Conservation (phyloP, 2,329 filamentous ascomycete species). For the Verticillium isaacii region DNA sequence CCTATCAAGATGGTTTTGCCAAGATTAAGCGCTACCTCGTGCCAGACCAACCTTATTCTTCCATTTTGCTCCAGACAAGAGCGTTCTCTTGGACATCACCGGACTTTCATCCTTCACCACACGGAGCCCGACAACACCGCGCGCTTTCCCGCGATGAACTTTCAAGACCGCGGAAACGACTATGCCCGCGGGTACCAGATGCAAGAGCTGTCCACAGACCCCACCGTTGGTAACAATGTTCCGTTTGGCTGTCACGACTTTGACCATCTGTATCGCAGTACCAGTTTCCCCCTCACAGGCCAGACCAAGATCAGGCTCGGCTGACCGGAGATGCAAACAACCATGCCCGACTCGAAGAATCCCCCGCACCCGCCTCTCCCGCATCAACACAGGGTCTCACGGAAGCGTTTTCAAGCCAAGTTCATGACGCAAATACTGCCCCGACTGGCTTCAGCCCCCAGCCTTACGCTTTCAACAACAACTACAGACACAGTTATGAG, state of each 20-base stretch:
- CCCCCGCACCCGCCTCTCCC: slow-evolving; percentile 59
- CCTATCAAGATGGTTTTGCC: neutral
- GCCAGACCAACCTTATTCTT: neutral
- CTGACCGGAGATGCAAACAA: slow-evolving; percentile 31
- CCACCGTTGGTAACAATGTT: neutral
- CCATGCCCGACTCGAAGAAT: slow-evolving; percentile 53
- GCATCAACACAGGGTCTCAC: slow-evolving; percentile 74
- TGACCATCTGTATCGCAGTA: slow-evolving; percentile 35
- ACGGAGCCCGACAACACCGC: neutral
- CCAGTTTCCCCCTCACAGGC: slow-evolving; percentile 46
- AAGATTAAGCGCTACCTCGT: neutral
- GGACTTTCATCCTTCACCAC: neutral
- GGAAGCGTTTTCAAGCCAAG: slow-evolving; percentile 68
- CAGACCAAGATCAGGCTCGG: slow-evolving; percentile 49
- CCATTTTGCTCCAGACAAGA: neutral
- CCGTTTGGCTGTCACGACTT: too few relatives aligned
- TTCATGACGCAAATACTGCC: slow-evolving; percentile 16
- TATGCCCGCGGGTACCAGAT: neutral
- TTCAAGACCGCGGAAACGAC: neutral
- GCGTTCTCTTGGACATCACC: neutral
- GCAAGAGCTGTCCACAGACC: neutral
- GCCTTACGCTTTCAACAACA: neutral
- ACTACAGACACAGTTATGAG: slow-evolving; percentile 5
- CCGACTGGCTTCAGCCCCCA: slow-evolving; percentile 2
- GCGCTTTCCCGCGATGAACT: neutral